Conservation (phyloP, 208 protist species). For the Jaenimonas drosophilae region DNA sequence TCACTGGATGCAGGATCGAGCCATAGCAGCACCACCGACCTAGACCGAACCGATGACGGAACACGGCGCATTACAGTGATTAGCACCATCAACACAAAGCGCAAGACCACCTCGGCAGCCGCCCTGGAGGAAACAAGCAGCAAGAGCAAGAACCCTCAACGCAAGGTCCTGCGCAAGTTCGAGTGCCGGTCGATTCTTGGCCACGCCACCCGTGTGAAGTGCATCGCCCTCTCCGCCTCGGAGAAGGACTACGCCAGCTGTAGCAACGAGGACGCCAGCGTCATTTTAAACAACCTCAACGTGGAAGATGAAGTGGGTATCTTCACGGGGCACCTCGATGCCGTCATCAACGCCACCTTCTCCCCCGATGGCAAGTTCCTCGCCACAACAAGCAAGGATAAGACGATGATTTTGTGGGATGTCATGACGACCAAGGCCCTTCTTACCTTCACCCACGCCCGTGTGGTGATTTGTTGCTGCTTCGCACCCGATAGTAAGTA, state of each 20-base stretch:
- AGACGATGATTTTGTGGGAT: slow-evolving; percentile 86
- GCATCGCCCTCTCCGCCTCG: slow-evolving; percentile 55
- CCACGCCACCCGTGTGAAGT: slow-evolving; percentile 77
- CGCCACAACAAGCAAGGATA: slow-evolving; percentile 83
- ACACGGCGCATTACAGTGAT: too few species aligned
- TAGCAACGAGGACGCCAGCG: slow-evolving; percentile 74
- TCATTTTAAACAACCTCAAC: slow-evolving; percentile 41
- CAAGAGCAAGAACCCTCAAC: not conserved
- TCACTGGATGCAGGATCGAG: not conserved
- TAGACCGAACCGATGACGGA: too few species aligned
- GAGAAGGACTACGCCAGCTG: slow-evolving; percentile 77
- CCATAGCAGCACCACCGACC: not conserved
- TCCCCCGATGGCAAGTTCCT: slow-evolving; percentile 84
- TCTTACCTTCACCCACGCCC: slow-evolving; percentile 59
- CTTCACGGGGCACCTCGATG: slow-evolving; percentile 81
- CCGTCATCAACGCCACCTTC: slow-evolving; percentile 68
- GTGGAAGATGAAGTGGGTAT: slow-evolving; percentile 61
- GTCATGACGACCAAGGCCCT: slow-evolving; percentile 70
- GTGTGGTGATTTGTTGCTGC: slow-evolving; percentile 86
- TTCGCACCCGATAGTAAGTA: slow-evolving; percentile 80
- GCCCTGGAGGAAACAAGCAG: not conserved
- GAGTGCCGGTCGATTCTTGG: slow-evolving; percentile 24
- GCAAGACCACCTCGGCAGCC: not conserved
- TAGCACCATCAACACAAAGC: not conserved
- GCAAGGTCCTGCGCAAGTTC: slow-evolving; percentile 25